Base-by-base conservation (phyloP, 2,329 filamentous ascomycete genomes). In the Cladobotryum protrusum region DNA sequence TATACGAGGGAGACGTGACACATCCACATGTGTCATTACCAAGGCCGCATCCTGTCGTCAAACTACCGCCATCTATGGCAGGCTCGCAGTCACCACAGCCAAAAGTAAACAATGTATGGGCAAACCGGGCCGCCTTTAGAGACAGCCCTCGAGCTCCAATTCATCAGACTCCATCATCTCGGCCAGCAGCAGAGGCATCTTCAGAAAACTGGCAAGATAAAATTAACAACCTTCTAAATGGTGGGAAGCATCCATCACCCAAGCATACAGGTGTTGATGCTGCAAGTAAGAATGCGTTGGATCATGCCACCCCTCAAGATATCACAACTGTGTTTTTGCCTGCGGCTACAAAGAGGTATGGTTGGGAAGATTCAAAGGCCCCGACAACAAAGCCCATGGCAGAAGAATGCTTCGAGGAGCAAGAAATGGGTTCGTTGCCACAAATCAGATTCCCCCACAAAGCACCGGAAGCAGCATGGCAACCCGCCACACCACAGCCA, bases 401-500 rank as follows among this genome's bases (percentile, higher is more conserved):
- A 5, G 86, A 89, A 55, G 84, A 87, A 54, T 88, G 87, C 56
- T 91, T 91, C 56, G 87, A 89, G 61, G 85, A 89, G 61, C 85
- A 87, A 60, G 86, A 90, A 64, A 87, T 87, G 72, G 86, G 86
- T 3, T 90, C 86, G 7, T 68, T 89, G n/a, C 86, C 86, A 0
- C 75, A 79, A 18, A 81, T 90, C 19, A 79, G 78, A 48, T 69
- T 90, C n/a, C 86, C 86, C 7, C 73, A 76, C 43, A 76, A 76
- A 50, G 76, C 77, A 4, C 83, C 85, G 1, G 76, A 80, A 34
- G 75, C 77, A 34, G 78, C 82, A 14, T 88, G 84, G 83, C 73
- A 77, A 49, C 77, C 82, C 13, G 79, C 78, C 6, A 63, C 72
- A 12, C 70, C 76, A 37, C 75, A 76, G 45, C 69, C 72, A 34